phyloP scores from a whole-genome alignment of 768 basidiomycete species.

The Collybia nuda region DNA sequence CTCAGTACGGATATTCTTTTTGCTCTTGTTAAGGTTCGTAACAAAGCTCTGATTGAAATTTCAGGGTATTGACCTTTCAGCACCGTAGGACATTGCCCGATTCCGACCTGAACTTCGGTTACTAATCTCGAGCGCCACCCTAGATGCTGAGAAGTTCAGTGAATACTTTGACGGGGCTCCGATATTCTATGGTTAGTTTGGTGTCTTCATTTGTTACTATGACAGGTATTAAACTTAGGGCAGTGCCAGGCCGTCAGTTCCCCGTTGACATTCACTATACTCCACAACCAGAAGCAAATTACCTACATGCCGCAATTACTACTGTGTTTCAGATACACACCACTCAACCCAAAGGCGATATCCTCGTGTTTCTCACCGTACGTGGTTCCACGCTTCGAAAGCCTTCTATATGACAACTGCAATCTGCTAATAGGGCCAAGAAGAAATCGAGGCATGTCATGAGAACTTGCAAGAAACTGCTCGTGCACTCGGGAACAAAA shows the following conservation, averaged over 20 bases:
- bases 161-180: slow-evolving; percentile 97
- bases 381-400: slow-evolving; percentile 19
- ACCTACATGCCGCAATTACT: slow-evolving; percentile 97
- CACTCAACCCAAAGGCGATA: slow-evolving; percentile 96
- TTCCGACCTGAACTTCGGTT: slow-evolving; percentile 93
- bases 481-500: slow-evolving; percentile 92
- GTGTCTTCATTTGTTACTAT: not conserved
- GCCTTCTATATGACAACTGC: slow-evolving; percentile 1
- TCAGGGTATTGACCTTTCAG: slow-evolving; percentile 24
- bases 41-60: slow-evolving; percentile 15
- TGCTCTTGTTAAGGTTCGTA: slow-evolving; percentile 94
- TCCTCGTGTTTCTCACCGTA: slow-evolving; percentile 95
- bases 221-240: slow-evolving; percentile 9
- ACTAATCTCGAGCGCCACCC: slow-evolving; percentile 93
- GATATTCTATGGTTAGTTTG: slow-evolving; percentile 78
- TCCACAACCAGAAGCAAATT: slow-evolving; percentile 98
- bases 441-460: slow-evolving; percentile 97
- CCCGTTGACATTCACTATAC: slow-evolving; percentile 99
- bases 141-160: slow-evolving; percentile 98
- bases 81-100: slow-evolving; percentile 86
- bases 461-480: slow-evolving; percentile 97
- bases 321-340: slow-evolving; percentile 99
- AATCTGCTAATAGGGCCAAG: slow-evolving; percentile 72
- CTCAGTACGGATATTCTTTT: slow-evolving; percentile 98
- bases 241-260: slow-evolving; percentile 95